phyloP scores from a whole-genome alignment of 2,329 filamentous ascomycete species.

The Botryosphaeria dothidea region DNA sequence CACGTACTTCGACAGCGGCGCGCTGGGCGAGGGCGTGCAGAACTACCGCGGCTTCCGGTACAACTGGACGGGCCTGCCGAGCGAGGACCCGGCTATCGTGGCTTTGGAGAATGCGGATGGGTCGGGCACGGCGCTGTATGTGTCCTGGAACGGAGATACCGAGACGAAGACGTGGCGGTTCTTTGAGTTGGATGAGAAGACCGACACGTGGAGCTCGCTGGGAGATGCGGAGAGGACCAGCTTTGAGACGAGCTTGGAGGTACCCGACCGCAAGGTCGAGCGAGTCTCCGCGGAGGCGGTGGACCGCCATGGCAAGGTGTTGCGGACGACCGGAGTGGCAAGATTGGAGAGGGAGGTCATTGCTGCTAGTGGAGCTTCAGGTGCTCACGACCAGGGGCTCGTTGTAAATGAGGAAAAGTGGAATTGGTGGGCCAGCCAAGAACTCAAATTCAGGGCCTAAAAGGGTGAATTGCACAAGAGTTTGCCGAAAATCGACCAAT shows the following conservation, averaged over 20 bases:
- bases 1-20: constrained; percentile 38
- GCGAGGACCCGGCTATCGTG: constrained; percentile 24
- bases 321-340: neutral
- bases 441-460: no score
- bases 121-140: constrained; percentile 22
- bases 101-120: neutral
- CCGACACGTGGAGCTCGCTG: neutral
- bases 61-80: constrained; percentile 26
- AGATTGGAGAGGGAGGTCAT: neutral
- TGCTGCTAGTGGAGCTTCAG: neutral
- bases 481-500: no score
- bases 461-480: no score
- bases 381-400: no score
- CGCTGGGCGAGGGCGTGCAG: constrained; percentile 30
- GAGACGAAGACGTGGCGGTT: constrained; percentile 17
- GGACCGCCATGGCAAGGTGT: neutral
- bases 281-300: neutral
- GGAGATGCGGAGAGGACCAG: neutral
- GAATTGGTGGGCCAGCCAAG: no score
- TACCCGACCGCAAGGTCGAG: neutral
- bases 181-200: neutral
- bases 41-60: constrained; percentile 38
- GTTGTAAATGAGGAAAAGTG: no score
- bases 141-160: constrained; percentile 31
- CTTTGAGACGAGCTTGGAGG: neutral